Base-by-base conservation (phyloP, 179 eudicot genomes). In the Gypsophila paniculata region DNA sequence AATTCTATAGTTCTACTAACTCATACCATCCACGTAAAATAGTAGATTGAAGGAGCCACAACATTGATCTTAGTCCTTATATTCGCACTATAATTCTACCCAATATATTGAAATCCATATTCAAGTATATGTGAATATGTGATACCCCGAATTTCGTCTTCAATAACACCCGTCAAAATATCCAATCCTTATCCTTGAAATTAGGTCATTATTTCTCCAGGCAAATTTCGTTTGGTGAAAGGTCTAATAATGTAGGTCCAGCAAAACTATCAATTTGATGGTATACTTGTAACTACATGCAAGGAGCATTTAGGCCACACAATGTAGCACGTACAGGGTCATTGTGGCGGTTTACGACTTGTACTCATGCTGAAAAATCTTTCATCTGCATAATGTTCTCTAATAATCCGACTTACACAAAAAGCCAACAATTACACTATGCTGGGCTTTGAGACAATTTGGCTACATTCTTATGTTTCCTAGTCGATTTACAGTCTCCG, bases 361-460 rank as follows among this genome's bases (percentile, higher is more conserved):
- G 78, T 71, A 75, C 21, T 60, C 66, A 59, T 68, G 68, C 29
- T 34, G 2, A 21, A 23, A 51, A 38, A 32, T 21, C 49, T 68
- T 75, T 68, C 61, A 53, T 60, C 68, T 17, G 36, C 72, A 68
- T 34, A 21, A 68, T 69, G 73, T 68, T 68, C 67, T 69, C 17
- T 42, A 58, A 15, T 65, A 38, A 52, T 63, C 62, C 34, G 25
- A 36, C 34, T 44, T 61, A 19, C 39, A 48, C 32, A 61, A 72
- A 26, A 54, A 19, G 29, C 34, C 60, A 48, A 25, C 18, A 26
- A 57, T 23, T 69, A 63, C n/a, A 65, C 57, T 55, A 55, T 8
- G 25, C 38, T 51, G 42, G 71, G 13, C 22, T 17, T 51, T 8
- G 46, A 38, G 68, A 63, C 68, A 46, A 11, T 8, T 52, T 54